Evolutionary conservation across 2,329 filamentous ascomycete species (phyloP), one percentile per base, ranked within the genome.

Genomic region (Ophiostoma ulmi): DNA sequence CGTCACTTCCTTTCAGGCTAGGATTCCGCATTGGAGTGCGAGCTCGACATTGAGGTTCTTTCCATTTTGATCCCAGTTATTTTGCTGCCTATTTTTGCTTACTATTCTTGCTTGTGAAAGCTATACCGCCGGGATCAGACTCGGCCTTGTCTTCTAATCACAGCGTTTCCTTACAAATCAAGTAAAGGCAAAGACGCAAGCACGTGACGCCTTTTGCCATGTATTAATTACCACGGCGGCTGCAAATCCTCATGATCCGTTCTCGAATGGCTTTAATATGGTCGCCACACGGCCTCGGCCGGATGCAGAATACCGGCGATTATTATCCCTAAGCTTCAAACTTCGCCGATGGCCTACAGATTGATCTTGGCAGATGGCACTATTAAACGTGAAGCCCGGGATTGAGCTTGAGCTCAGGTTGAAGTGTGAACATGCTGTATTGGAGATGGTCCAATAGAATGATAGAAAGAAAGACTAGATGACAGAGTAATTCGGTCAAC

Each of bases 141-240:
- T 44, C 69, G 64, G 69, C 38, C 69, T 48, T 63, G 38, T 31
- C 61, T 70, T 70, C 69, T 63, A 61, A 70, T 67, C 69, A 63
- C 52, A 26, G 52, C 52, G n/a, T 22, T n/a, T 13, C 11, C 52
- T 26, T 58, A 48, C 17, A 48, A 48, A 48, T 48, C 44, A 7
- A 48, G 44, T 31, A 48, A 20, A 48, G 6, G 44, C 44, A 48
- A 48, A 48, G 17, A 48, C 17, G 44, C 3, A 31, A 48, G 44
- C 44, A 48, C 44, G 44, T 48, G 44, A 48, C 44, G 44, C 17
- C 44, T 48, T 48, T 8, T 8, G n/a, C 44, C 17, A 6, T 20
- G 44, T 20, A 31, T 31, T 31, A 31, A 31, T 31, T 31, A n/a
- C 41, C 44, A n/a, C n/a, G 44, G 44, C 44, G 44, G 17, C n/a